Evolutionary conservation across 495 filamentous ascomycete species (phyloP).

Genomic region (Hamigera avellanea): DNA sequence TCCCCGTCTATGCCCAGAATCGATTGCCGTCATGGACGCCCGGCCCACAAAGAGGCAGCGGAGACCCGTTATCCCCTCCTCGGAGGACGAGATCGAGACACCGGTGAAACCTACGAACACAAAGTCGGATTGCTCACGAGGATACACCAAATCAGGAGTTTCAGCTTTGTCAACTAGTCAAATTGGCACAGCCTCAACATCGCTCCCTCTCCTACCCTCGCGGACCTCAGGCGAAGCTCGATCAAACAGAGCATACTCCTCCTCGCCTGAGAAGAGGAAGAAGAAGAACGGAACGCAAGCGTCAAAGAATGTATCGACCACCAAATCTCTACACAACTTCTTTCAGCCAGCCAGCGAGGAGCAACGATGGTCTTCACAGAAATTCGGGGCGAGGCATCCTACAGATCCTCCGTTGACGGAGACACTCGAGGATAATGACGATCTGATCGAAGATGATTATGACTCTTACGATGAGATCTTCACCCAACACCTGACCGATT

Average conservation of each 20-base stretch:
- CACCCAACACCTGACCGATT: constrained; percentile 10
- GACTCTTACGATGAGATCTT: constrained; percentile 37
- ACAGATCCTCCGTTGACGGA: no score
- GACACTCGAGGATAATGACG: constrained; percentile 21
- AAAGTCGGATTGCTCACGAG: constrained; percentile 1
- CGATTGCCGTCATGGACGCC: constrained; percentile 25
- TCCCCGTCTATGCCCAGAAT: no score
- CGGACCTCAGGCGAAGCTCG: constrained; percentile 4
- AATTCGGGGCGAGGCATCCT: constrained; percentile 7
- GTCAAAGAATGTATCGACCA: not conserved
- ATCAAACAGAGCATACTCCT: constrained; percentile 1
- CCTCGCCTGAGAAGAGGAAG: constrained; percentile 10
- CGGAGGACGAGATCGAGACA: constrained; percentile 20
- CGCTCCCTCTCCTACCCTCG: no score
- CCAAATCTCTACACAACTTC: constrained; percentile 8
- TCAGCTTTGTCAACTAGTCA: not conserved
- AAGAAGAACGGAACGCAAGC: constrained; percentile 6
- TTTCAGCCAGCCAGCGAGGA: constrained; percentile 11
- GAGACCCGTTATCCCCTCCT: constrained; percentile 26
- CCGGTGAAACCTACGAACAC: not conserved
- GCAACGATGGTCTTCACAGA: constrained; percentile 23
- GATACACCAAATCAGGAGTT: not conserved
- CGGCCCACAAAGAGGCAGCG: constrained; percentile 38
- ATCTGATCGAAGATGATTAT: constrained; percentile 40
- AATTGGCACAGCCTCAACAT: no score